A percentile compares a stretch with the other conserved stretches of the same genome.
Conservation (phyloP, 495 filamentous ascomycete genomes). For the Cladorrhinum samala region DNA sequence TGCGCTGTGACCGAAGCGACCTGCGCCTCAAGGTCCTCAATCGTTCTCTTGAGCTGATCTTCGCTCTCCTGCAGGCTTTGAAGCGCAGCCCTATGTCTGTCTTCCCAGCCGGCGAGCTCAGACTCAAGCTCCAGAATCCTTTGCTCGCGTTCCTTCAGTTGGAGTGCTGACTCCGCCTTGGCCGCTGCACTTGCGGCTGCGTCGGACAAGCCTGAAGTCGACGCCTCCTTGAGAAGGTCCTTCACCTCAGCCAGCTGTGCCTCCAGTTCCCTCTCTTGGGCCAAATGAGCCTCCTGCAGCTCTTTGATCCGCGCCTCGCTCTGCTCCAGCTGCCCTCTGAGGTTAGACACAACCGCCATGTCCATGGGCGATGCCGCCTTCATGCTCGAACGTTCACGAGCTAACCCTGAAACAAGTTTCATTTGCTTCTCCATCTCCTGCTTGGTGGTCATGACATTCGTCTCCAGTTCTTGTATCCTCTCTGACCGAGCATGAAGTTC, state of each 20-base stretch:
- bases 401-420: conserved; percentile 88
- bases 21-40: conserved; percentile 62
- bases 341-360: conserved; percentile 79
- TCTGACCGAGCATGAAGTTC: conserved; percentile 84
- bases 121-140: conserved; percentile 66
- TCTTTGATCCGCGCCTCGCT: conserved; percentile 73
- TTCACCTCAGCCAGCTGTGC: conserved; percentile 63
- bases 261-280: conserved; percentile 66
- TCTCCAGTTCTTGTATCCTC: conserved; percentile 80
- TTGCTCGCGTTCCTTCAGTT: conserved; percentile 46
- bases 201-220: neutral
- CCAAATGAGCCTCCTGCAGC: conserved; percentile 64
- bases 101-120: conserved; percentile 70
- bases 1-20: conserved; percentile 34
- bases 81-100: conserved; percentile 64
- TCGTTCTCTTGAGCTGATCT: conserved; percentile 61
- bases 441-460: conserved; percentile 73
- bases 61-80: conserved; percentile 69
- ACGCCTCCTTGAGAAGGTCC: conserved; percentile 43
- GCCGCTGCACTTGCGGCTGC: conserved; percentile 12
- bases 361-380: conserved; percentile 77
- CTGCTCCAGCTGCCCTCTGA: conserved; percentile 81
- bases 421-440: conserved; percentile 96
- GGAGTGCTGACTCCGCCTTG: conserved; percentile 11
- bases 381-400: conserved; percentile 83